Percentiles rank a stretch among this genome's conserved stretches.
Evolutionary conservation across 345 rosid genomes (phyloP).

Genomic region (Odontarrhena argentea): DNA sequence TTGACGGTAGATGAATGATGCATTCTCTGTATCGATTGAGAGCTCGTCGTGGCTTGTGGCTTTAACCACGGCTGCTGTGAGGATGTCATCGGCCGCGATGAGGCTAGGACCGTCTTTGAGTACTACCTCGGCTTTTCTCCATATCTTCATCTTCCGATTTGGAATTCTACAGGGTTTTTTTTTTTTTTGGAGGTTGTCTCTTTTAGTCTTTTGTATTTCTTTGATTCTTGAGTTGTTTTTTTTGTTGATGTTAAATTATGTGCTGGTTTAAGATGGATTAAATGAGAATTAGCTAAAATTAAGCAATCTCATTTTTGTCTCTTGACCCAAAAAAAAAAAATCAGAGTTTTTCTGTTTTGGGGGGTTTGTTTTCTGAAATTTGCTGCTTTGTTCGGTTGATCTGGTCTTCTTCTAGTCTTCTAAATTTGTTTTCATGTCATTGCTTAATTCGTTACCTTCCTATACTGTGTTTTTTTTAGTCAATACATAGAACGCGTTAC

Average conservation of each 20-base stretch:
- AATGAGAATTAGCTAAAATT: conserved; percentile 14
- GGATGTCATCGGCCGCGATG: conserved; percentile 49
- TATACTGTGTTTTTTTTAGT: neutral
- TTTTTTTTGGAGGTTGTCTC: neutral
- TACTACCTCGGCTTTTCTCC: conserved; percentile 64
- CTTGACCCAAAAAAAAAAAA: too few relatives aligned
- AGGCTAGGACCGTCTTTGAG: conserved; percentile 71
- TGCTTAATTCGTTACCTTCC: neutral
- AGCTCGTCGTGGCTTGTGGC: conserved; percentile 78
- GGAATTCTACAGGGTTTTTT: neutral
- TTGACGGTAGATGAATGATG: conserved; percentile 56
- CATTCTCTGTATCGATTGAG: conserved; percentile 59
- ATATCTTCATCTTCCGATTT: conserved; percentile 48
- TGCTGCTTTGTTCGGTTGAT: neutral
- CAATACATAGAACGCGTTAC: neutral
- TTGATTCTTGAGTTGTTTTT: neutral
- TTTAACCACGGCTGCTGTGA: conserved; percentile 64
- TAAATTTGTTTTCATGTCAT: neutral
- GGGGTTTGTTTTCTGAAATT: neutral
- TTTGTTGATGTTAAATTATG: neutral
- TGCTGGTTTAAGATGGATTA: neutral
- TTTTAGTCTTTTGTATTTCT: neutral
- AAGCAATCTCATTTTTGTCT: conserved; percentile 20
- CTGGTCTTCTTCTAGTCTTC: conserved; percentile 3
- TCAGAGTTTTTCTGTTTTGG: too few relatives aligned